Conservation (phyloP, 2,329 filamentous ascomycete species). For the Dactylella cylindrospora region DNA sequence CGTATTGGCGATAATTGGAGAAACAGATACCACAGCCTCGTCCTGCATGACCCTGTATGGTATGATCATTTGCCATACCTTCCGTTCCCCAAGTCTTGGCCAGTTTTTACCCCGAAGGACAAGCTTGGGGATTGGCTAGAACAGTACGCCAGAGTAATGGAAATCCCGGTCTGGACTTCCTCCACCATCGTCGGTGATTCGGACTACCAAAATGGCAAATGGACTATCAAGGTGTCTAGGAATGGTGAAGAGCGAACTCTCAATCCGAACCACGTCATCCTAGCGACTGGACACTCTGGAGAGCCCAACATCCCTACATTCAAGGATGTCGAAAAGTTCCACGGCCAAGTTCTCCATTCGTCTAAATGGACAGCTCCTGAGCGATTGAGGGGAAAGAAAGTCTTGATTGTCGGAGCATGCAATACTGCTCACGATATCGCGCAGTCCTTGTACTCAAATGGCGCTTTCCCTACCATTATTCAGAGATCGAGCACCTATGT, state of each 20-base stretch:
- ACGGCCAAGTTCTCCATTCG: constrained; percentile 63
- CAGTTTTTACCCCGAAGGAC: constrained; percentile 70
- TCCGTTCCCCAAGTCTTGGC: constrained; percentile 66
- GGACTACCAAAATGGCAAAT: constrained; percentile 52
- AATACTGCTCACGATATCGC: constrained; percentile 71
- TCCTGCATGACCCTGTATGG: constrained; percentile 68
- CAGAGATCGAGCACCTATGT: constrained; percentile 69
- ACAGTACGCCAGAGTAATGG: constrained; percentile 64
- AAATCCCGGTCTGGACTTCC: constrained; percentile 68
- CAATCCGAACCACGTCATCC: constrained; percentile 65
- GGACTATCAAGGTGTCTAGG: constrained; percentile 60
- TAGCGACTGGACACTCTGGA: constrained; percentile 69
- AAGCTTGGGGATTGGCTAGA: constrained; percentile 71
- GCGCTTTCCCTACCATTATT: constrained; percentile 65
- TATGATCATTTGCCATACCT: constrained; percentile 66
- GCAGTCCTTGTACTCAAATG: constrained; percentile 67
- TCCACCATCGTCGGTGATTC: constrained; percentile 58
- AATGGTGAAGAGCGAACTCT: constrained; percentile 59
- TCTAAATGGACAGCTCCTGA: constrained; percentile 59
- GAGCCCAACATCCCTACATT: constrained; percentile 61
- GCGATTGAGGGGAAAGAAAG: constrained; percentile 59
- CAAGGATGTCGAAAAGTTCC: constrained; percentile 59
- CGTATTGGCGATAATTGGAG: constrained; percentile 67
- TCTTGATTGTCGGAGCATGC: constrained; percentile 67
- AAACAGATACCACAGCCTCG: constrained; percentile 64